A percentile compares a stretch with the other conserved stretches of the same genome.
Conservation (phyloP, 2,329 filamentous ascomycete genomes). For the Sodiomyces alkalinus region DNA sequence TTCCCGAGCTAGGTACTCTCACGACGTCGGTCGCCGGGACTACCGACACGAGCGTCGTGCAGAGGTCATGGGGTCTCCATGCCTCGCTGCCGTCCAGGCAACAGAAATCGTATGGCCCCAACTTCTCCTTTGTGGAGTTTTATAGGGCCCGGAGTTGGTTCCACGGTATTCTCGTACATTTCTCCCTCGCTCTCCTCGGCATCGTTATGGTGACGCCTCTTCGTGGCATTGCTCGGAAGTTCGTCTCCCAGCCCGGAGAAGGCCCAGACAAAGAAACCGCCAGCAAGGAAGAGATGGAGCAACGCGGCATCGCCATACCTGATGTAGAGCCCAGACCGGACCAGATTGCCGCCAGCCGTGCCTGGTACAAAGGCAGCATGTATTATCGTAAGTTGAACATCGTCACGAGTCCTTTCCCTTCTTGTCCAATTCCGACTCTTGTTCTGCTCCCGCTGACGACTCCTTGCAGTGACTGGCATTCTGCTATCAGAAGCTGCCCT, state of each 20-base stretch:
- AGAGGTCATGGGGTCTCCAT: slow-evolving; percentile 48
- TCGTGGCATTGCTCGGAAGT: slow-evolving; percentile 25
- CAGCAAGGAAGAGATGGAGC: slow-evolving; percentile 45
- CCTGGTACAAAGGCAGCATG: slow-evolving; percentile 42
- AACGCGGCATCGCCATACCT: slow-evolving; percentile 47
- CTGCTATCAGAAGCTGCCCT: slow-evolving; percentile 49
- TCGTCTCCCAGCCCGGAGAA: slow-evolving; percentile 37
- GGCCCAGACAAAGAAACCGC: slow-evolving; percentile 36
- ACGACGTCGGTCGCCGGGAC: slow-evolving; percentile 34
- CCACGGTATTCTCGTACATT: slow-evolving; percentile 33
- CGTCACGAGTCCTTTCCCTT: too few species aligned
- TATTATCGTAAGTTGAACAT: slow-evolving; percentile 54
- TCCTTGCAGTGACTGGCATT: slow-evolving; percentile 43
- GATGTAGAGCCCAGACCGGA: slow-evolving; percentile 28
- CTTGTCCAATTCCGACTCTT: not conserved
- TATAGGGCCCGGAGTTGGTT: slow-evolving; percentile 33
- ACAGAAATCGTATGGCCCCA: slow-evolving; percentile 40
- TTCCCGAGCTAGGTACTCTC: slow-evolving; percentile 38
- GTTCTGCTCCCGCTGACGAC: slow-evolving; percentile 1
- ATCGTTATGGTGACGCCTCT: slow-evolving; percentile 30
- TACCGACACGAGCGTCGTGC: slow-evolving; percentile 38
- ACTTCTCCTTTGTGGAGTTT: slow-evolving; percentile 43
- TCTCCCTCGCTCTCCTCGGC: slow-evolving; percentile 25
- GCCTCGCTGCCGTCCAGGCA: slow-evolving; percentile 26
- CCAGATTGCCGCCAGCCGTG: slow-evolving; percentile 38